These are phyloP conservation scores for Zymoseptoria passerinii DNA, from an alignment of 2,329 filamentous ascomycete species.

Conservation along the genomic window DNA sequence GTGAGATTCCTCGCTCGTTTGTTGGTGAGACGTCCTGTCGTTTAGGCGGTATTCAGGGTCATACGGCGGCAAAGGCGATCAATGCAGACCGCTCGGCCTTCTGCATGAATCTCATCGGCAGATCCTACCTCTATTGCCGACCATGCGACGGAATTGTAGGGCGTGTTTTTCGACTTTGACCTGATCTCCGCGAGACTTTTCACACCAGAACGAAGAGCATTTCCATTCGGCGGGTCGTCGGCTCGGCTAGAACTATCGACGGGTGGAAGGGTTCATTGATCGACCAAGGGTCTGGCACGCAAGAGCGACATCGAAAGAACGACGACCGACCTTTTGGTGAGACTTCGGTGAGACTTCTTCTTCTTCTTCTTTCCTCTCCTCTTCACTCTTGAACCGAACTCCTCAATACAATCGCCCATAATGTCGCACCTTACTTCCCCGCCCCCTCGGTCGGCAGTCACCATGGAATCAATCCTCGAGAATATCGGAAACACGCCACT, in stretches of 20 bases:
- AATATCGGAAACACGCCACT: constrained; percentile 96
- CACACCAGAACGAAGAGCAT: background rate
- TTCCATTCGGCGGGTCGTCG: background rate
- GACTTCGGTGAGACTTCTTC: background rate
- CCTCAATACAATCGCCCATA: constrained; percentile 2
- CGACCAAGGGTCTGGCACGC: background rate
- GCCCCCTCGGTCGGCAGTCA: constrained; percentile 43
- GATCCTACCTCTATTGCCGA: background rate
- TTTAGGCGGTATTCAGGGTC: too few species aligned
- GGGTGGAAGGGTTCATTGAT: background rate
- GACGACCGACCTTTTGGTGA: background rate
- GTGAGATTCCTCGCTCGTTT: background rate
- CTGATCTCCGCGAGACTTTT: background rate
- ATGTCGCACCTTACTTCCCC: constrained; percentile 34
- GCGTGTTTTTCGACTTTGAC: background rate
- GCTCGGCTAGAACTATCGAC: background rate
- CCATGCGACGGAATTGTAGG: background rate
- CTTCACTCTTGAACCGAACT: background rate
- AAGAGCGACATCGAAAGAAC: background rate
- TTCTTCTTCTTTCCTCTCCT: background rate
- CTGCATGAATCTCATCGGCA: background rate
- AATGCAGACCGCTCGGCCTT: background rate
- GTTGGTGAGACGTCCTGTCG: background rate
- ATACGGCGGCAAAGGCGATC: background rate
- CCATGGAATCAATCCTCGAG: constrained; percentile 64